These are phyloP conservation scores for Lactifluus pinguis DNA, from an alignment of 768 basidiomycete species.

Conservation along the genomic window DNA sequence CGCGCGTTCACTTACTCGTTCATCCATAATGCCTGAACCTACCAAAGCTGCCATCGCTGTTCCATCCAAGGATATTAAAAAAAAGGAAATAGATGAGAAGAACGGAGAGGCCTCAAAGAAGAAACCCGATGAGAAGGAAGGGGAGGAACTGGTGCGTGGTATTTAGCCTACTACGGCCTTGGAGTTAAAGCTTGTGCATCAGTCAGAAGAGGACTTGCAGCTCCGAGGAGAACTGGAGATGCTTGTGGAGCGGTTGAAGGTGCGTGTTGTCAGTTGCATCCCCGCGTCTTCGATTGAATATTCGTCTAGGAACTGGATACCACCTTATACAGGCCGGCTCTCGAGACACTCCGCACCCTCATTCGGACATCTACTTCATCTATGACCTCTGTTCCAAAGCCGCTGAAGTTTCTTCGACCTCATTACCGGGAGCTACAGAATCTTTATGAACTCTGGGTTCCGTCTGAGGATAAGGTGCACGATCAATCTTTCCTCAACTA, in stretches of 20 bases:
- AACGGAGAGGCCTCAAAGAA: slow-evolving; percentile 31
- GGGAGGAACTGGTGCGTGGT: slow-evolving; percentile 64
- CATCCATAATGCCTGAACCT: slow-evolving; percentile 44
- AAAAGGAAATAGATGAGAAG: slow-evolving; percentile 49
- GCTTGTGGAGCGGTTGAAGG: slow-evolving; percentile 90
- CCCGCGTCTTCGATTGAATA: slow-evolving; percentile 1
- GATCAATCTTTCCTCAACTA: background rate
- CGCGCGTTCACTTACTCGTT: slow-evolving; percentile 1
- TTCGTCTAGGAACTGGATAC: slow-evolving; percentile 73
- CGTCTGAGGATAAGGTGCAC: slow-evolving; percentile 70
- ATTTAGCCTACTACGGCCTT: background rate
- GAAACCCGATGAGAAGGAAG: slow-evolving; percentile 43
- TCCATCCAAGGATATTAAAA: slow-evolving; percentile 65
- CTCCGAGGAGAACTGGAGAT: slow-evolving; percentile 93
- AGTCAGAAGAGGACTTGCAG: slow-evolving; percentile 95
- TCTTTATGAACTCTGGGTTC: slow-evolving; percentile 73
- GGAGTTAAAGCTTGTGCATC: background rate
- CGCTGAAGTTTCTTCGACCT: slow-evolving; percentile 93
- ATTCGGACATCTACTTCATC: slow-evolving; percentile 96
- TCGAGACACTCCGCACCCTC: slow-evolving; percentile 87
- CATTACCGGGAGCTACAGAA: slow-evolving; percentile 82
- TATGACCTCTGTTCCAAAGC: slow-evolving; percentile 99
- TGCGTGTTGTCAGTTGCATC: slow-evolving; percentile 27
- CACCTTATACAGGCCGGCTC: slow-evolving; percentile 75
- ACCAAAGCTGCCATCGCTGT: slow-evolving; percentile 55